Base-by-base conservation (phyloP, 345 rosid species). In the Gossypium thurberi region DNA sequence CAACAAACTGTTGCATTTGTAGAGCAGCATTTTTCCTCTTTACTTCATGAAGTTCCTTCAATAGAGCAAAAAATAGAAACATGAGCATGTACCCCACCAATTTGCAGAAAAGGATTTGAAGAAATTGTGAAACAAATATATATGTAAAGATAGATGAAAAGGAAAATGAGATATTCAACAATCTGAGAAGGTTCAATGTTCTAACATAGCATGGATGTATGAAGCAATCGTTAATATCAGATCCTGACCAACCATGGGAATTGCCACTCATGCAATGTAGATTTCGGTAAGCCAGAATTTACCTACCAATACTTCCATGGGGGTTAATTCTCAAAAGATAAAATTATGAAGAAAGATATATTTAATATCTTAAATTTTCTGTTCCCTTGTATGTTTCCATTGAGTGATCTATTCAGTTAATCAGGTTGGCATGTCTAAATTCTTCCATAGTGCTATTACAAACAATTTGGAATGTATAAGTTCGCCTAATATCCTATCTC, bases 1-100 rank as follows among this genome's bases (percentile, higher is more conserved):
- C 96, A 63, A 94, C 98, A 83, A 94, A 92, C 77, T 90, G 98
- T 77, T 92, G 98, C 98, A 94, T 92, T 76, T 92, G 98, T 80
- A 94, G 90, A 73, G 98, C 98, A 71, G 91, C 92, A 70, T 82
- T 94, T 83, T 88, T 90, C 79, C 97, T 87, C 84, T 88, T 84
- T 75, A 85, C 84, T 78, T 94, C 96, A 81, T 82, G 82, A 25
- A 94, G 87, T 82, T 94, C 96, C 98, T 92, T 66, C 63, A 85
- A 74, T 20, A 79, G 74, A 70, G 65, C 4, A 11, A 72, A 71
- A 78, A 65, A 62, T 37, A 1, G 33, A 43, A 65, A 73, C n/a
- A 66, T 72, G 55, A 78, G 77, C 59, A 70, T 55, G 70, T 65
- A 69, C 46, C 65, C 46, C 44, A 57, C 11, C 43, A 53, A 18